These are phyloP conservation scores for Amanita muscaria DNA, from an alignment of 768 basidiomycete genomes.

Conservation along the genomic window DNA sequence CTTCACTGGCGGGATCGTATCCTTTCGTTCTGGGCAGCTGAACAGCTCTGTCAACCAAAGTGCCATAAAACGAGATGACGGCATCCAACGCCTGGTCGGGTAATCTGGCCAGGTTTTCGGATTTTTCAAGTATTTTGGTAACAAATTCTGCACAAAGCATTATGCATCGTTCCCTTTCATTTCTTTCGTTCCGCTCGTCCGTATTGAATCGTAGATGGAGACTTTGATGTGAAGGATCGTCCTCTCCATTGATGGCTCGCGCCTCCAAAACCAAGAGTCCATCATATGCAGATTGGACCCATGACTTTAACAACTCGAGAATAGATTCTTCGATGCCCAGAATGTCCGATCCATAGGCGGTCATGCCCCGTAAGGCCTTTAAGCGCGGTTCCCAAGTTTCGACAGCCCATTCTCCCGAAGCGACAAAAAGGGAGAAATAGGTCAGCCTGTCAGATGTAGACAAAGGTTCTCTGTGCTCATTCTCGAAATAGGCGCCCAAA, in stretches of 20 bases:
- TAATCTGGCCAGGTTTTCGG: conserved; percentile 50
- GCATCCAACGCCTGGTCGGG: conserved; percentile 47
- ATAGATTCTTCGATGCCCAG: conserved; percentile 56
- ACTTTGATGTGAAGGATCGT: conserved; percentile 7
- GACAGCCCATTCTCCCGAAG: conserved; percentile 17
- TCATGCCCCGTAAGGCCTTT: conserved; percentile 58
- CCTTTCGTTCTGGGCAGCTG: conserved; percentile 19
- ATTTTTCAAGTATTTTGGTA: conserved; percentile 36
- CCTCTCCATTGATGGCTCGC: not conserved
- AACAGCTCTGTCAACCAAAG: conserved; percentile 47
- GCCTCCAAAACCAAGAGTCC: conserved; percentile 27
- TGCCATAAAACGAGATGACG: conserved; percentile 54
- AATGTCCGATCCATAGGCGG: conserved; percentile 49
- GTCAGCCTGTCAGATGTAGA: conserved; percentile 51
- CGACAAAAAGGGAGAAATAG: conserved; percentile 57
- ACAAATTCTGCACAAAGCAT: conserved; percentile 54
- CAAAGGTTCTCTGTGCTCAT: conserved; percentile 23
- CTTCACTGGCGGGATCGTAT: conserved; percentile 4
- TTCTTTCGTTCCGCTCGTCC: conserved; percentile 36
- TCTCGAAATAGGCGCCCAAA: conserved; percentile 60
- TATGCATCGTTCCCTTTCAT: conserved; percentile 43
- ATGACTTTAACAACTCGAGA: conserved; percentile 47
- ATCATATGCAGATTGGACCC: conserved; percentile 62
- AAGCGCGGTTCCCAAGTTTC: conserved; percentile 68
- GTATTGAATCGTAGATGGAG: conserved; percentile 9